Percentiles rank a stretch among this genome's conserved stretches.
These are phyloP conservation scores for Phytophthora chlamydospora DNA, from an alignment of 352 stramenopile species.

Conservation along the genomic window DNA sequence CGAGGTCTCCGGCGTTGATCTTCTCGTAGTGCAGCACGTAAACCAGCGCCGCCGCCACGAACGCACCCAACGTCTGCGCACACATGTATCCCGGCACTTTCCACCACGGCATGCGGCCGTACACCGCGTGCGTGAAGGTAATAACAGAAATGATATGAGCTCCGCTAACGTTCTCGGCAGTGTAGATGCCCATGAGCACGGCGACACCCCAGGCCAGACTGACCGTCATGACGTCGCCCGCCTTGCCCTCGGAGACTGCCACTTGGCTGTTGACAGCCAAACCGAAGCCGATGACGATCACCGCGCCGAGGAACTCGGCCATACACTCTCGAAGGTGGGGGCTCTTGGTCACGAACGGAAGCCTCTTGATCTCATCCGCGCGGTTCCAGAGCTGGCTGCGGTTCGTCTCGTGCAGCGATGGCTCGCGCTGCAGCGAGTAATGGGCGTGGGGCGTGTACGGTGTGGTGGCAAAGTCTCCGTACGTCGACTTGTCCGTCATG, in stretches of 20 bases:
- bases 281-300: constrained; percentile 53
- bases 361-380: constrained; percentile 5
- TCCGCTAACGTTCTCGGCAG: constrained; percentile 47
- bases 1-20: constrained; percentile 45
- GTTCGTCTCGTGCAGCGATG: constrained; percentile 22
- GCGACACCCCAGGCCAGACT: constrained; percentile 65
- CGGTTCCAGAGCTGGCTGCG: constrained; percentile 7
- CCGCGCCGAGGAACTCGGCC: constrained; percentile 49
- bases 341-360: constrained; percentile 22
- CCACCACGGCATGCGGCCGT: constrained; percentile 48
- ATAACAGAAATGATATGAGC: constrained; percentile 65
- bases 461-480: constrained; percentile 7
- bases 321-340: constrained; percentile 48
- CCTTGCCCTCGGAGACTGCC: constrained; percentile 37
- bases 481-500: constrained; percentile 13
- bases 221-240: constrained; percentile 58
- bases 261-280: constrained; percentile 52
- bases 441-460: constrained; percentile 8
- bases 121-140: constrained; percentile 55
- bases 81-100: constrained; percentile 49
- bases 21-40: constrained; percentile 56
- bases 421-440: not conserved
- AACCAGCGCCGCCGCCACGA: constrained; percentile 44
- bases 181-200: constrained; percentile 60
- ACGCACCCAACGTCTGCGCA: constrained; percentile 47